Evolutionary conservation across 2,329 filamentous ascomycete genomes (phyloP), one percentile per base, ranked within the genome.

Genomic region (Claviceps purpurea): DNA sequence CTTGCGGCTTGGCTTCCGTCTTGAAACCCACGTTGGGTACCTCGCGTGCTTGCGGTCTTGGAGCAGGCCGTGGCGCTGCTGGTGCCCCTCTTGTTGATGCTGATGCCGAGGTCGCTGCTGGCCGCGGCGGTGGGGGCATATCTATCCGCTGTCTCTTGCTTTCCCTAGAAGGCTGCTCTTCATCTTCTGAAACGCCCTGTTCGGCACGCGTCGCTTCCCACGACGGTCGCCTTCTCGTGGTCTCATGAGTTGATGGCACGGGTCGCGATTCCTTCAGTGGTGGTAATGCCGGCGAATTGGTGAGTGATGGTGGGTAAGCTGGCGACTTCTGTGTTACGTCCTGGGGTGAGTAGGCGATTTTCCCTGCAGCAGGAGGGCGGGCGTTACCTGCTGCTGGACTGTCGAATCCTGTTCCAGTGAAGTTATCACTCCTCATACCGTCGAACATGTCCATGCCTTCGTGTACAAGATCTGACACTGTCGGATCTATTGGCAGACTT

Each of bases 361-460:
- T 20, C 4, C n/a, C 13, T 42, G 5, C 16, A 20, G 20, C 26
- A 37, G 20, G 20, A 43, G 41, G 41, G 30, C 44, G 18, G 24
- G 14, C 30, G 20, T 50, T 18, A 45, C 38, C 57, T 57, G 26
- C 52, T 57, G 58, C 39, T 34, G 30, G 30, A 59, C 50, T 50
- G 13, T 49, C 48, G 34, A 42, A 30, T 6, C 14, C 47, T 20
- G 26, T 18, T 8, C 20, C 50, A 10, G 44, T 43, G 13, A 55
- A 48, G 48, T 56, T 52, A n/a, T 57, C 58, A 47, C 55, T 55
- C 48, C 42, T 60, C 52, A 66, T 58, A 1, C 61, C 64, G 49
- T 66, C 61, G 10, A 73, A 60, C 65, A 75, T 68, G 43, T 66
- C 62, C 59, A 74, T 63, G 2, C 73, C 73, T 40, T 73, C 66